Evolutionary conservation across 1,284 basidiomycete genomes (phyloP), one percentile per base, ranked within the genome.

Genomic region (Ustilago curta): DNA sequence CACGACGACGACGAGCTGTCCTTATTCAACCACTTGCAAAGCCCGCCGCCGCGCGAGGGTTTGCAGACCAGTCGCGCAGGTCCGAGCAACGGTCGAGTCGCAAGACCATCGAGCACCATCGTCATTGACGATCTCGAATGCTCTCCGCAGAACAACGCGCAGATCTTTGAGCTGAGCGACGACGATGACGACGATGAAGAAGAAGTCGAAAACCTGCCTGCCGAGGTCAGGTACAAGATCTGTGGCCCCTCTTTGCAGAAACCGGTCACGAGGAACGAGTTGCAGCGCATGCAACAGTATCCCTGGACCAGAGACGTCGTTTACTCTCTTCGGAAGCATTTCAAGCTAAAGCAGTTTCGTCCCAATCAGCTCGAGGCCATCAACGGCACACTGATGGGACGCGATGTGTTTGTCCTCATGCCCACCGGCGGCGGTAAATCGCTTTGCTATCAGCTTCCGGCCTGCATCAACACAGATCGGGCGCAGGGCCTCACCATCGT

Each of bases 371-470:
- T 93, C 40, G 91, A 93, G 80, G 94, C 93, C 0, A 93, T 98
- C 78, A 89, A 90, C 53, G 91, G 91, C 3, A 91, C 92, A 0
- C 87, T 99, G 84, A 87, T 88, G 0, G 94, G 92, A 3, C 89
- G 88, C 51, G 95, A 99, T 81, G 93, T 95, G 14, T 95, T 98
- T 77, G 93, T 97, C 19, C 88, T 99, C 7, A 96, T 98, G 91
- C 96, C 97, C 0, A 99, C 96, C 0, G 96, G 96, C 29, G 96
- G 95, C 7, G 96, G 95, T 0, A 98, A 98, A 86, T 87, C 88
- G 83, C 75, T 89, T 25, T 88, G 87, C 43, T 89, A 90, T 78
- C 79, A 81, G 63, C 89, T 98, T 0, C 96, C 96, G 0, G 95
- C 95, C 1, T 88, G 97, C 21, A 92, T 94, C 80, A 87, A 88